Evolutionary conservation across 331 rosid genomes (phyloP), one percentile per base, ranked within the genome.

Genomic region (Phaseolus coccineus): DNA sequence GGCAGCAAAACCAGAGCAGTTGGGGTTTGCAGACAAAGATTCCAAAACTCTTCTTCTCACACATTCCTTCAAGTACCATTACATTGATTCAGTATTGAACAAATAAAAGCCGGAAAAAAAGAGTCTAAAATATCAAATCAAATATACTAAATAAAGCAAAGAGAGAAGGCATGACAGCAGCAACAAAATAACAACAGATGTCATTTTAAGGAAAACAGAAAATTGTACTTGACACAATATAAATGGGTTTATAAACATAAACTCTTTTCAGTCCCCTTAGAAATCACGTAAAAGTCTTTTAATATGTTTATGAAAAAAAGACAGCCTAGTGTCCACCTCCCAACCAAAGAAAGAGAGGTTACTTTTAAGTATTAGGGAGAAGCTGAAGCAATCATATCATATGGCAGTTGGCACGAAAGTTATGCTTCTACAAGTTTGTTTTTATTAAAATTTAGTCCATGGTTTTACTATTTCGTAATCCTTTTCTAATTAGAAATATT

Each of bases 21-120:
- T 79, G 10, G 94, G 93, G 53, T 92, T 87, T 11, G 76, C 55
- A 52, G 53, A 59, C 70, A 92, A 69, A 4, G 96, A 87, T 77
- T 70, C 51, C 93, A 90, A 47, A 50, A 90, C 93, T 85, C 89
- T 90, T 82, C 93, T 92, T 87, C 84, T 84, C 68, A 92, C 77
- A 48, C 97, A 90, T 14, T 90, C 97, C 97, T 92, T 73, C 88
- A 88, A 82, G 80, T 67, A 48, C 47, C 46, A 81, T 78, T 46
- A 59, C 46, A 35, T 44, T 42, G 68, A 70, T 78, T 67, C 51
- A 47, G 56, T 16, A 79, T 63, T 14, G 19, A 69, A 62, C 58
- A 30, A 56, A 33, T 66, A 31, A 35, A 7, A 25, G 22, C 25
- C 8, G 35, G 22, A 33, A 33, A 4, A 65, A 3, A 64, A 3